A percentile compares a stretch with the other conserved stretches of the same genome.
Conservation (phyloP, 371 early-diverging fungal species). For the Mortierella sp. region DNA sequence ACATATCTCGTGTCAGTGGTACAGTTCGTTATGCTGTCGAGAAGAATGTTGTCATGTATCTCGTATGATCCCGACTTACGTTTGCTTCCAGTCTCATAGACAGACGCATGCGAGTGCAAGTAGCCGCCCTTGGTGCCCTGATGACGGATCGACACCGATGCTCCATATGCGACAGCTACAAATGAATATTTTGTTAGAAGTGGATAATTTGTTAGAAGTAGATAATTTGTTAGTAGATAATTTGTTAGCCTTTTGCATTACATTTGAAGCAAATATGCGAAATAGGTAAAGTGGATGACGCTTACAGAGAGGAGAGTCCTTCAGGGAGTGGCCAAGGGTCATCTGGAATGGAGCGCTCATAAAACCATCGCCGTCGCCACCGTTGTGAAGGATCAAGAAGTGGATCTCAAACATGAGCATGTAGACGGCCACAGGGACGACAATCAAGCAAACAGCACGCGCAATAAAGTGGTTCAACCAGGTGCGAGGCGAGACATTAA, state of each 20-base stretch:
- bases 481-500: slow-evolving; percentile 62
- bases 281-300: no score
- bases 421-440: slow-evolving; percentile 87
- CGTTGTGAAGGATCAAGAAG: slow-evolving; percentile 71
- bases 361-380: slow-evolving; percentile 87
- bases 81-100: slow-evolving; percentile 83
- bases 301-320: slow-evolving; percentile 59
- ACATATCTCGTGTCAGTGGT: neutral
- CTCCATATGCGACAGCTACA: slow-evolving; percentile 87
- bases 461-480: slow-evolving; percentile 63
- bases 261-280: neutral
- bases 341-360: slow-evolving; percentile 83
- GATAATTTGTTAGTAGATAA: no score
- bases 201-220: neutral
- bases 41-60: neutral
- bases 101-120: slow-evolving; percentile 89
- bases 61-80: slow-evolving; percentile 59
- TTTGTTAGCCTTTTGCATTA: neutral
- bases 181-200: no score
- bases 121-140: slow-evolving; percentile 78
- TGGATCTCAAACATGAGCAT: slow-evolving; percentile 86
- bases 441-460: slow-evolving; percentile 76
- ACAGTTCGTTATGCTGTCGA: neutral
- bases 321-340: slow-evolving; percentile 58
- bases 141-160: slow-evolving; percentile 82